These are phyloP conservation scores for Boletus eberwhitei DNA, from an alignment of 768 basidiomycete species.

Conservation along the genomic window DNA sequence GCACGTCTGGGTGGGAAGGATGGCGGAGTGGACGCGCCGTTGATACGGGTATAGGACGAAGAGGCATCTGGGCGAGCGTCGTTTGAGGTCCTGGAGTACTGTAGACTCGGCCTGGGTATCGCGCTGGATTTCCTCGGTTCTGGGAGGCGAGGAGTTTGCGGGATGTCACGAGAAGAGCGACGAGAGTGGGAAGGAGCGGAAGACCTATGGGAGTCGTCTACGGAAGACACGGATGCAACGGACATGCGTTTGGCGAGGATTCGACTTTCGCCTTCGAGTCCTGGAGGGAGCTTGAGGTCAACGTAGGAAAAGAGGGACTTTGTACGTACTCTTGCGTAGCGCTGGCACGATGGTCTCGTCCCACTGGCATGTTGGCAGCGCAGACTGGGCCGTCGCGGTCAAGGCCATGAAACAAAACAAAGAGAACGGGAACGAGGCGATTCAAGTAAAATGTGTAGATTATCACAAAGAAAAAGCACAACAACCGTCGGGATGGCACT, in stretches of 20 bases:
- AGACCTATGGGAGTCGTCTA: constrained; percentile 40
- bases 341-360: constrained; percentile 82
- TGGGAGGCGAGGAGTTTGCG: constrained; percentile 13
- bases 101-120: constrained; percentile 47
- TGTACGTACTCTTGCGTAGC: constrained; percentile 65
- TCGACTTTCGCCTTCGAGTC: constrained; percentile 76
- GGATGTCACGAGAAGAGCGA: constrained; percentile 21
- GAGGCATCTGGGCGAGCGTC: constrained; percentile 23
- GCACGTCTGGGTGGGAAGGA: constrained; percentile 44
- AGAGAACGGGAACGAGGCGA: not conserved
- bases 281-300: constrained; percentile 35
- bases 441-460: constrained; percentile 2
- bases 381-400: constrained; percentile 38
- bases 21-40: constrained; percentile 29
- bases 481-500: not conserved
- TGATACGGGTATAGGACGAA: constrained; percentile 26
- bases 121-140: constrained; percentile 39
- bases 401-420: constrained; percentile 36
- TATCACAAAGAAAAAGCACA: not conserved
- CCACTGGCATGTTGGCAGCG: constrained; percentile 50
- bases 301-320: not conserved
- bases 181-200: constrained; percentile 18
- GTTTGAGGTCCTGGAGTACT: constrained; percentile 33
- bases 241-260: constrained; percentile 77
- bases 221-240: constrained; percentile 60